phyloP scores from a whole-genome alignment of 495 filamentous ascomycete genomes.

The Aspergillus coremiiformis region DNA sequence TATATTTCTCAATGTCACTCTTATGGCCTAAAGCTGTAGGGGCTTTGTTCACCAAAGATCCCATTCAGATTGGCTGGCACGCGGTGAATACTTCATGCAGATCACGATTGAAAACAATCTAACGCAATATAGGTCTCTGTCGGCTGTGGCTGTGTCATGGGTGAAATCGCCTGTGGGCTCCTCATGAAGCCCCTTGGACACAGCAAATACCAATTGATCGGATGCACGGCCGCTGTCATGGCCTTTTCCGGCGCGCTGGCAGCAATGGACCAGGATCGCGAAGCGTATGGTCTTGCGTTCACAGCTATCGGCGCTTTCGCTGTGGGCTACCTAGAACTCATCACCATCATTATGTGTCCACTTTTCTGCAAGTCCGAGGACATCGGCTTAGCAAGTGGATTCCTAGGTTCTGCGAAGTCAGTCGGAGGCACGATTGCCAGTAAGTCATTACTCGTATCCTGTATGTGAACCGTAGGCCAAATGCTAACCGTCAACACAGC shows the following conservation, averaged over 20 bases:
- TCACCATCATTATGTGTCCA: constrained; percentile 28
- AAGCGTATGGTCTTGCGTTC: constrained; percentile 19
- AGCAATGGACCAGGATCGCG: constrained; percentile 22
- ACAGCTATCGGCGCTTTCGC: constrained; percentile 29
- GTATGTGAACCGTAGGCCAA: not conserved
- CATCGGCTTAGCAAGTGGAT: constrained; percentile 42
- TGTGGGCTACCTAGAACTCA: constrained; percentile 26
- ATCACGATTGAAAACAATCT: too few relatives aligned
- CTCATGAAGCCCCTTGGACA: constrained; percentile 27
- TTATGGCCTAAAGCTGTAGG: constrained; percentile 30
- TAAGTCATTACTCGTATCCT: not conserved
- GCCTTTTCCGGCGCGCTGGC: constrained; percentile 23
- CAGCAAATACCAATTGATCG: constrained; percentile 21
- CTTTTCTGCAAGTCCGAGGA: constrained; percentile 27
- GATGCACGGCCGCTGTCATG: constrained; percentile 15
- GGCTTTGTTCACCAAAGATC: constrained; percentile 22
- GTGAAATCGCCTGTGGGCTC: constrained; percentile 20
- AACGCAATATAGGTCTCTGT: constrained; percentile 12
- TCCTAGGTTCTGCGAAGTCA: constrained; percentile 26
- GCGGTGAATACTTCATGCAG: constrained; percentile 14
- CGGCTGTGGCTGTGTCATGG: constrained; percentile 19
- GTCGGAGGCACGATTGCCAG: constrained; percentile 21
- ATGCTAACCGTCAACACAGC: constrained; percentile 5
- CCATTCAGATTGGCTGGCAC: constrained; percentile 30
- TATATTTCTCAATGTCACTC: constrained; percentile 33